These are phyloP conservation scores for Mortierella sp. DNA, from an alignment of 371 early-diverging fungal genomes.

Conservation along the genomic window DNA sequence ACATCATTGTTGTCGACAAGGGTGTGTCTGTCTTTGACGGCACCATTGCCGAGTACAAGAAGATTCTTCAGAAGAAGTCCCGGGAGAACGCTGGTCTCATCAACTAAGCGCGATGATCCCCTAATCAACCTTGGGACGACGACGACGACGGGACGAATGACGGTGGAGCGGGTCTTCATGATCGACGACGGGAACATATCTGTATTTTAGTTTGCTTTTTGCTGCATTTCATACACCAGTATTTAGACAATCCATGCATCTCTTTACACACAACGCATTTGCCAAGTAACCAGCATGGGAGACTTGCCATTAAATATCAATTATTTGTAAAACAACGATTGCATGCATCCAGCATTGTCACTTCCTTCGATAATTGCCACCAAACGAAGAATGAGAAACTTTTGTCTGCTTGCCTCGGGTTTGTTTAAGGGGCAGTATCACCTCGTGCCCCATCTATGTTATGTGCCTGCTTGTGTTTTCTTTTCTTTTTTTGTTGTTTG, in stretches of 20 bases:
- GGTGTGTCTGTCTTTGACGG: slow-evolving; percentile 86
- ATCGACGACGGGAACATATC: slow-evolving; percentile 8
- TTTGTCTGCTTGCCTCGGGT: neutral
- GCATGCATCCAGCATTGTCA: too few species aligned
- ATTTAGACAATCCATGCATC: slow-evolving; percentile 14
- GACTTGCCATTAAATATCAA: slow-evolving; percentile 3
- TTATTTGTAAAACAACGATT: slow-evolving; percentile 1
- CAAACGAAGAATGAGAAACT: too few species aligned
- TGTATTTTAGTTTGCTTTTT: slow-evolving; percentile 13
- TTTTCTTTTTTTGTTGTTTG: neutral
- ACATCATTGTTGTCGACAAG: slow-evolving; percentile 94
- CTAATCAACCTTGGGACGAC: neutral
- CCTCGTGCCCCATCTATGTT: neutral
- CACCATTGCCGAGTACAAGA: slow-evolving; percentile 80
- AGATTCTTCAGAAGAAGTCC: slow-evolving; percentile 72
- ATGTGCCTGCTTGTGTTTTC: neutral
- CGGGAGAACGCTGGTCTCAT: slow-evolving; percentile 26
- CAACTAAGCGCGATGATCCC: neutral
- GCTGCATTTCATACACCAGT: slow-evolving; percentile 2
- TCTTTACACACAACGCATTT: too few species aligned
- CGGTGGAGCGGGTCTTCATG: slow-evolving; percentile 14
- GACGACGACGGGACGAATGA: neutral
- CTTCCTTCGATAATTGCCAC: too few species aligned
- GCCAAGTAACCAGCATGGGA: too few species aligned
- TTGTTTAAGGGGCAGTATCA: neutral